Base-by-base conservation (phyloP, 495 filamentous ascomycete species). In the Penicillium flavigenum region DNA sequence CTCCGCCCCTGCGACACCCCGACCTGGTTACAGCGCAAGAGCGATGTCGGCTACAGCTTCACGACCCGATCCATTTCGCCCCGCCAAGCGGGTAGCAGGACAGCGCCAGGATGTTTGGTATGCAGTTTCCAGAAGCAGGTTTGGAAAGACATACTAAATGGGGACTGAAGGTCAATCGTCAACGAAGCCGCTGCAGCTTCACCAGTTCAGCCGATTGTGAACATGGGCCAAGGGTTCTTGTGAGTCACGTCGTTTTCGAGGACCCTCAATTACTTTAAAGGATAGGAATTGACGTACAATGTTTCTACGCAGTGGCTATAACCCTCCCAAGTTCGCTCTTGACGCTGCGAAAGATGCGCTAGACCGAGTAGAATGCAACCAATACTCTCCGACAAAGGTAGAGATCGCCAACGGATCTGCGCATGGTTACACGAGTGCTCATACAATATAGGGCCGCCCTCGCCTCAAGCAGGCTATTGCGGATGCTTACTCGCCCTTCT, bases 211-310 rank as follows among this genome's bases (percentile, higher is more conserved):
- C 91, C 92, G 56, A 93, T 97, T 63, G 85, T 95, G 59, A 96
- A 96, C 73, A 92, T 96, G 87, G 92, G 92, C 49, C 92, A 96
- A 74, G 92, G 92, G n/a, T 96, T 95, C 79, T 96, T 94, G 79
- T 84, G 64, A 67, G 80, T 71, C 20, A 46, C 16, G 4, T n/a
- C n/a, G 14, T 22, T 26, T 26, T 19, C 6, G 27, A 20, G 20
- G 14, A 17, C 24, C 11, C 11, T 1, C 16, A 38, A 48, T 44
- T 26, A 26, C 31, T 38, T 19, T 9, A 12, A 39, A 4, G 26
- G n/a, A 31, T 22, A 11, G 1, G 3, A 32, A 27, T 46, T 56
- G 22, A 62, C 39, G 3, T 19, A 19, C 0, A 19, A 47, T 62
- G 38, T 54, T 6, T 48, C 7, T 42, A 5, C 11, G n/a, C 54